Percentiles rank a stretch among this genome's conserved stretches.
phyloP scores from a whole-genome alignment of 1,139 yeast species.

The Pichia sp. region DNA sequence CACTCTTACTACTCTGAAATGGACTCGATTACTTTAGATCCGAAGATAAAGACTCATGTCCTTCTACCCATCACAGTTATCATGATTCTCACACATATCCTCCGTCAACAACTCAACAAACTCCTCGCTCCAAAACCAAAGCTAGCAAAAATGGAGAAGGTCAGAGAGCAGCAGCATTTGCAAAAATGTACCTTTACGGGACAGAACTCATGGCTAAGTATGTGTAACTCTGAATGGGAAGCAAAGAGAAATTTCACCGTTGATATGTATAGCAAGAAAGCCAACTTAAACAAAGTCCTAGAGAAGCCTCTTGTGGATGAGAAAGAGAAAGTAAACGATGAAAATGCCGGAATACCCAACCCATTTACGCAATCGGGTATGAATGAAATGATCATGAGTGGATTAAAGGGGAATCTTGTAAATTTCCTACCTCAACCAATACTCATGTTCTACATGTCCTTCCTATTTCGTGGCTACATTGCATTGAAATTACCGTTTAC shows the following conservation, averaged over 20 bases:
- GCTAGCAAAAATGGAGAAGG: slow-evolving; percentile 34
- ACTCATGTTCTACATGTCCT: slow-evolving; percentile 95
- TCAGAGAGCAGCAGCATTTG: slow-evolving; percentile 59
- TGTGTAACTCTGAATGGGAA: slow-evolving; percentile 14
- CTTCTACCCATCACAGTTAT: slow-evolving; percentile 81
- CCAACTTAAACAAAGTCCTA: slow-evolving; percentile 20
- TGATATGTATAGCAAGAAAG: slow-evolving; percentile 14
- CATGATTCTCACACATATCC: slow-evolving; percentile 84
- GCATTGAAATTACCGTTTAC: slow-evolving; percentile 80
- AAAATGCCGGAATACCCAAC: slow-evolving; percentile 28
- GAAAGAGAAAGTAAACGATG: not conserved
- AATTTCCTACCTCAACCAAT: slow-evolving; percentile 87
- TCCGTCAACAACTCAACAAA: slow-evolving; percentile 52
- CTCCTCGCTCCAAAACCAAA: slow-evolving; percentile 45
- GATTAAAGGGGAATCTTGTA: slow-evolving; percentile 77
- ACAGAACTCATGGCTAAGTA: slow-evolving; percentile 5
- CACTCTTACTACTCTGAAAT: too few species aligned
- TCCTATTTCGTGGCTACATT: slow-evolving; percentile 87
- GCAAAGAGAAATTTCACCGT: slow-evolving; percentile 2
- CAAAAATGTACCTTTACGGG: slow-evolving; percentile 31
- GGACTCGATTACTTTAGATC: slow-evolving; percentile 58
- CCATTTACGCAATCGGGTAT: slow-evolving; percentile 66
- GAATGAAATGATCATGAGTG: slow-evolving; percentile 68
- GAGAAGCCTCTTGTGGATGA: slow-evolving; percentile 6
- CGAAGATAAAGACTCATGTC: slow-evolving; percentile 84